These are phyloP conservation scores for Cystoderma amianthinum DNA, from an alignment of 768 basidiomycete genomes.

Conservation along the genomic window DNA sequence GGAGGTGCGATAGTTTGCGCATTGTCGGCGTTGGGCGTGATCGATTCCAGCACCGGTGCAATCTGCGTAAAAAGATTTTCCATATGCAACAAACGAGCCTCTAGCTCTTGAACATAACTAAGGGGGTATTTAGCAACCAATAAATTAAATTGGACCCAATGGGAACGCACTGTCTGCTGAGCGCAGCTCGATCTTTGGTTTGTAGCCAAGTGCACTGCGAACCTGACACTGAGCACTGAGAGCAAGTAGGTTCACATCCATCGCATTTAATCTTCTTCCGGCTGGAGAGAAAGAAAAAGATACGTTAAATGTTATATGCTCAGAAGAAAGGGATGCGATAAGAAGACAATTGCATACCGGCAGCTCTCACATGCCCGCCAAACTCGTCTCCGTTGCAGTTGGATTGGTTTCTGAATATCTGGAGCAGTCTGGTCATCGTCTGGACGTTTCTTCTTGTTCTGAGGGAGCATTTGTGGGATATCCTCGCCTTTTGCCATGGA, in stretches of 20 bases:
- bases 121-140: too few species aligned
- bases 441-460: constrained; percentile 70
- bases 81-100: constrained; percentile 83
- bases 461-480: constrained; percentile 38
- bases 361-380: constrained; percentile 91
- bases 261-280: constrained; percentile 95
- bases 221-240: constrained; percentile 69
- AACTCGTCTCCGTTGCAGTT: constrained; percentile 72
- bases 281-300: constrained; percentile 28
- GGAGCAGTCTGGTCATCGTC: constrained; percentile 51
- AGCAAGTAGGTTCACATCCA: constrained; percentile 80
- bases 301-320: constrained; percentile 8
- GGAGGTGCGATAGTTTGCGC: constrained; percentile 22
- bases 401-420: constrained; percentile 63
- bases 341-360: constrained; percentile 42
- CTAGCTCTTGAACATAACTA: constrained; percentile 89
- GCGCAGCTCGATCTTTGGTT: constrained; percentile 84
- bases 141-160: too few species aligned
- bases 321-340: constrained; percentile 9
- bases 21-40: constrained; percentile 49
- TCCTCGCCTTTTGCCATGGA: constrained; percentile 48
- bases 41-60: constrained; percentile 70
- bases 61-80: constrained; percentile 81
- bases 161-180: constrained; percentile 76
- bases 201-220: constrained; percentile 86